A percentile compares a stretch with the other conserved stretches of the same genome.
phyloP scores from a whole-genome alignment of 1,139 yeast species.

The Citeromyces hawaiiensis region DNA sequence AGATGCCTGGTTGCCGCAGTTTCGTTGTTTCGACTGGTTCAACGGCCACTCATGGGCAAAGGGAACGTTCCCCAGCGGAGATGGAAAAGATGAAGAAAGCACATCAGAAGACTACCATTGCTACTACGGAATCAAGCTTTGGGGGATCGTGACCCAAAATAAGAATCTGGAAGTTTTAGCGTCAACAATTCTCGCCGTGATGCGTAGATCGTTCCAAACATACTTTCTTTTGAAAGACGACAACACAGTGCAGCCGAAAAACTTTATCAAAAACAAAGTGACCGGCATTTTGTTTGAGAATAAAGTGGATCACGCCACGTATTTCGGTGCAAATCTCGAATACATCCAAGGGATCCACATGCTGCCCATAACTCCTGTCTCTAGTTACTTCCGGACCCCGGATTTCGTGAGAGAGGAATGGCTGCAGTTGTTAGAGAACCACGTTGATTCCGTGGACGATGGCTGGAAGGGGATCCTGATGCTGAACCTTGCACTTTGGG shows the following conservation, averaged over 20 bases:
- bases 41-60: constrained; percentile 69
- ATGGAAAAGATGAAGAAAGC: constrained; percentile 66
- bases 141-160: constrained; percentile 49
- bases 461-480: constrained; percentile 46
- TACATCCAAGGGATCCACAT: constrained; percentile 91
- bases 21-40: constrained; percentile 60
- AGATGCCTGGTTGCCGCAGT: constrained; percentile 49
- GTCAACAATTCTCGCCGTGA: constrained; percentile 44
- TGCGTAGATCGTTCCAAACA: constrained; percentile 37
- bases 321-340: constrained; percentile 57
- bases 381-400: constrained; percentile 52
- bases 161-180: constrained; percentile 40
- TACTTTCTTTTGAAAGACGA: constrained; percentile 41
- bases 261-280: constrained; percentile 45
- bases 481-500: constrained; percentile 34
- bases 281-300: constrained; percentile 69
- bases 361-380: constrained; percentile 75
- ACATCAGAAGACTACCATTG: constrained; percentile 63
- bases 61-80: constrained; percentile 53
- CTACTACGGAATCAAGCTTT: constrained; percentile 50
- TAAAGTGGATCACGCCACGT: constrained; percentile 79
- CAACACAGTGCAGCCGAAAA: constrained; percentile 36
- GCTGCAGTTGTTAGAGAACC: constrained; percentile 29
- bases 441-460: constrained; percentile 33
- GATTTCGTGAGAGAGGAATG: constrained; percentile 68